These are phyloP conservation scores for Termitomyces sp. DNA, from an alignment of 768 basidiomycete species.

Conservation along the genomic window DNA sequence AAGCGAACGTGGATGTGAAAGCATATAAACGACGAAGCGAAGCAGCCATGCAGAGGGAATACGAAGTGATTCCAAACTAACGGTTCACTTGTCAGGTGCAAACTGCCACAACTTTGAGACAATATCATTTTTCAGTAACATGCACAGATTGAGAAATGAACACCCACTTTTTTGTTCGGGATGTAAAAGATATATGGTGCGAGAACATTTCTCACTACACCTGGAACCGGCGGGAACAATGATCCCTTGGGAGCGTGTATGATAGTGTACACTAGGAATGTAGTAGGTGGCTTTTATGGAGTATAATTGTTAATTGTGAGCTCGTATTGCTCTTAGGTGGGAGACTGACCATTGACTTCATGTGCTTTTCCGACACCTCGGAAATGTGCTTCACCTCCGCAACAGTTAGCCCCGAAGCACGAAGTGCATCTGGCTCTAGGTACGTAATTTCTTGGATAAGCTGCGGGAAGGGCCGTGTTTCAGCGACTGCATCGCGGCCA, in stretches of 20 bases:
- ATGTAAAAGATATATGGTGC: slow-evolving; percentile 14
- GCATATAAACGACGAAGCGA: not conserved
- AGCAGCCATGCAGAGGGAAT: not conserved
- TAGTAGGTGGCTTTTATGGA: slow-evolving; percentile 5
- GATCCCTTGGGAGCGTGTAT: slow-evolving; percentile 13
- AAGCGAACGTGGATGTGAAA: not conserved
- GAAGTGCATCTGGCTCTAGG: slow-evolving; percentile 12
- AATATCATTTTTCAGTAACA: not conserved
- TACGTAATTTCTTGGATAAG: slow-evolving; percentile 14
- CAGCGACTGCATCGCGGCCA: not conserved
- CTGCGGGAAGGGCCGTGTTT: not conserved
- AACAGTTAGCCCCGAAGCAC: slow-evolving; percentile 15
- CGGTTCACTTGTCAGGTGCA: not conserved
- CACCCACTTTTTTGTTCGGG: slow-evolving; percentile 10
- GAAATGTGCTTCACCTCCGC: slow-evolving; percentile 13
- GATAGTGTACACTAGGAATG: slow-evolving; percentile 14
- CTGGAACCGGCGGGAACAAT: slow-evolving; percentile 13
- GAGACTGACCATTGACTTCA: slow-evolving; percentile 16
- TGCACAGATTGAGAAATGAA: not conserved
- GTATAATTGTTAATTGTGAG: not conserved
- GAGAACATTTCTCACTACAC: slow-evolving; percentile 11
- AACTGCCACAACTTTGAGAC: slow-evolving; percentile 3
- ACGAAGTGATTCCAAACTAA: not conserved
- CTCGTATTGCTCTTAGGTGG: not conserved
- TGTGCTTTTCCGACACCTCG: slow-evolving; percentile 12